Base-by-base conservation (phyloP, 768 basidiomycete genomes). In the Trametes villosa region DNA sequence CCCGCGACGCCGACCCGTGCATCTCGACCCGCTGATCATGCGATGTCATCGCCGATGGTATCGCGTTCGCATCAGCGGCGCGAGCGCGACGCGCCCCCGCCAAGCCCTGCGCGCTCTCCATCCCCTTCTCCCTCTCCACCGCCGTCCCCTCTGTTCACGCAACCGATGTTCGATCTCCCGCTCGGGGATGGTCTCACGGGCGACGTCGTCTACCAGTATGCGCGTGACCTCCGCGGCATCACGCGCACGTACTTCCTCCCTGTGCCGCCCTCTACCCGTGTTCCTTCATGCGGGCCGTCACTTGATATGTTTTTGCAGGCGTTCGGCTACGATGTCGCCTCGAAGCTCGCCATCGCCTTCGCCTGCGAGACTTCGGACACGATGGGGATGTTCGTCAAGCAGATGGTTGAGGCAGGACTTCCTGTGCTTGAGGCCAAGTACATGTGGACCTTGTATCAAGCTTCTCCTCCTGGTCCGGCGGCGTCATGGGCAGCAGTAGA, bases 361-460 rank as follows among this genome's bases (percentile, higher is more conserved):
- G 27, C 29, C 27, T 33, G 27, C 22, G 1, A 15, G 7, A 3
- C 17, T 17, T 49, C 29, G 27, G 27, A 29, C 15, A 33, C 15
- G 1, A 49, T 49, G 47, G 47, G 29, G 27, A 29, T 17, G 20
- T 40, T 24, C 24, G 36, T 53, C n/a, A n/a, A n/a, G n/a, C n/a
- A n/a, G n/a, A n/a, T n/a, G n/a, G n/a, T n/a, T n/a, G n/a, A n/a
- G n/a, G n/a, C n/a, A n/a, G 34, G 51, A 4, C 34, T 52, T 7
- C 36, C 51, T 5, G 24, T 41, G 20, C 51, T 52, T 12, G 51
- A 52, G 36, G 51, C 51, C 4, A 52, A 52, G 36, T 52, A 38
- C 24, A 52, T 52, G 26, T 52, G 51, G 51, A 13, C 18, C 15
- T 13, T 40, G 34, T 41, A 52, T 20, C 12, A 27, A 15, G 7